Percentiles rank a stretch among this genome's conserved stretches.
Evolutionary conservation across 176 grass and related monocot species (phyloP).

Genomic region (Tillandsia leiboldiana): DNA sequence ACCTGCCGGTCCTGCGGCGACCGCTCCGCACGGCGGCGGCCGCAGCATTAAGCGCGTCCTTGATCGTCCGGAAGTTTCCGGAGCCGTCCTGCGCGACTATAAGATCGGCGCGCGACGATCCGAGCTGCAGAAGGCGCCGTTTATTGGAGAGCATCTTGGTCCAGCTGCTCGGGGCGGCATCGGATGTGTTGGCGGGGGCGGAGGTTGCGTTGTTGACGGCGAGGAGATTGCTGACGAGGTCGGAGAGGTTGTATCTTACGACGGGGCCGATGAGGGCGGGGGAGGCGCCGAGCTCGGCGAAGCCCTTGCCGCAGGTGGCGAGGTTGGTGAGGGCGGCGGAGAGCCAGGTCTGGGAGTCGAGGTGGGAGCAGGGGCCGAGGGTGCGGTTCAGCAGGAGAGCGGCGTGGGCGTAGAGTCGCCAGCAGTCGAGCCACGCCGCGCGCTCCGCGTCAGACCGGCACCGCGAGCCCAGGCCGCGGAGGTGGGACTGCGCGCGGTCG

Average conservation of each 20-base stretch:
- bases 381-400: conserved; percentile 36
- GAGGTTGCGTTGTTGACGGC: conserved; percentile 19
- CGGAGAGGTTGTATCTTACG: conserved; percentile 32
- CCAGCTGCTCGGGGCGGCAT: background rate
- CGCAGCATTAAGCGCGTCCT: conserved; percentile 37
- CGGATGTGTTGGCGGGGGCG: background rate
- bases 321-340: conserved; percentile 39
- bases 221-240: conserved; percentile 43
- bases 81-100: conserved; percentile 38
- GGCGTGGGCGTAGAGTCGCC: conserved; percentile 34
- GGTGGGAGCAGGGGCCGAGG: conserved; percentile 1
- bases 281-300: conserved; percentile 25
- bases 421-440: conserved; percentile 32
- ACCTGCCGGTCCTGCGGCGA: conserved; percentile 6
- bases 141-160: background rate
- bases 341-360: conserved; percentile 43
- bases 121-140: background rate
- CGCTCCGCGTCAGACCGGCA: conserved; percentile 16
- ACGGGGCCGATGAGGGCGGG: conserved; percentile 25
- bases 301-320: conserved; percentile 28
- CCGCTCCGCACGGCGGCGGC: conserved; percentile 25
- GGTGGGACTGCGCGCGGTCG: conserved; percentile 22
- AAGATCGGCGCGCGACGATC: conserved; percentile 21
- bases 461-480: conserved; percentile 7
- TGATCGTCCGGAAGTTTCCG: conserved; percentile 33